Percentiles rank a stretch among this genome's conserved stretches.
Evolutionary conservation across 495 filamentous ascomycete genomes (phyloP).

Genomic region (Penicillium canescens): DNA sequence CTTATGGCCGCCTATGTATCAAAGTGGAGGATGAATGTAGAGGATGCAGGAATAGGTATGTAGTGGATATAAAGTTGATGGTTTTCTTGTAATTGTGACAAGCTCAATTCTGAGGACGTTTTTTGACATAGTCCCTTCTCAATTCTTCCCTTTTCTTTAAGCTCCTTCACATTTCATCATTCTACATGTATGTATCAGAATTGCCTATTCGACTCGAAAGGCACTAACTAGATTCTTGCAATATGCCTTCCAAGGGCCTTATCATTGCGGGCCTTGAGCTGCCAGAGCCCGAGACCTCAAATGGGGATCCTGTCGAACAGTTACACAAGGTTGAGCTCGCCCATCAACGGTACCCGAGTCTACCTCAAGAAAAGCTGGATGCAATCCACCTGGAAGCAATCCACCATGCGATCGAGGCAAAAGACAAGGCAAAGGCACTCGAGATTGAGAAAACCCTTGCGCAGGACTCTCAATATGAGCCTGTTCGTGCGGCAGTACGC

Average conservation of each 20-base stretch:
- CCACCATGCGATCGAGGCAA: conserved; percentile 9
- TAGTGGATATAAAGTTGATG: no score
- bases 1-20: no score
- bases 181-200: no score
- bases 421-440: conserved; percentile 19
- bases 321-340: conserved; percentile 9
- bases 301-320: conserved; percentile 4
- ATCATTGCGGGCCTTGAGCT: not conserved
- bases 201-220: no score
- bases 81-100: no score
- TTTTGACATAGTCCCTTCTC: no score
- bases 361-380: conserved; percentile 19
- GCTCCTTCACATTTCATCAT: no score
- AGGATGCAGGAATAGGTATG: no score
- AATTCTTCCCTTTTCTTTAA: no score
- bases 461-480: conserved; percentile 23
- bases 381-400: conserved; percentile 19
- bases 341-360: conserved; percentile 25
- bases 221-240: not conserved
- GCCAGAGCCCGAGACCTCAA: not conserved
- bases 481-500: conserved; percentile 21
- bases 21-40: no score
- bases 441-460: conserved; percentile 14
- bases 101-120: no score
- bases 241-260: not conserved